These are phyloP conservation scores for Brassica rapa DNA, from an alignment of 345 rosid species.

Conservation along the genomic window DNA sequence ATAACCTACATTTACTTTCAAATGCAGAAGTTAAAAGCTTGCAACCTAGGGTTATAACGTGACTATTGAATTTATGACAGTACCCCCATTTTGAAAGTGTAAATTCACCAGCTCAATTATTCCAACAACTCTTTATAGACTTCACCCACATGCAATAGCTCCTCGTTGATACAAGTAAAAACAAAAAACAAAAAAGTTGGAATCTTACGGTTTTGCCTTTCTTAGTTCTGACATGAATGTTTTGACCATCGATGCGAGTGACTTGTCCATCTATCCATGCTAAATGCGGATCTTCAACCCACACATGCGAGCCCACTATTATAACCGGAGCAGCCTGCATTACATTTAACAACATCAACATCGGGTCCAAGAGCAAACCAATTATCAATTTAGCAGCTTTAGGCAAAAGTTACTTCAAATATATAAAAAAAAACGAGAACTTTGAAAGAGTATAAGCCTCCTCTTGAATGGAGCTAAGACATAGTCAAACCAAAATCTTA, in stretches of 20 bases:
- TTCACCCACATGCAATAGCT: neutral
- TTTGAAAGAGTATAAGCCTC: neutral
- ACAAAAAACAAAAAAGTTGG: neutral
- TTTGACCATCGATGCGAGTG: constrained; percentile 49
- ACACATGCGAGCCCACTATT: constrained; percentile 79
- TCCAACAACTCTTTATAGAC: constrained; percentile 7
- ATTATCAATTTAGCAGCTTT: neutral
- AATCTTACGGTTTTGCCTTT: constrained; percentile 62
- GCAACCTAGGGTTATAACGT: neutral
- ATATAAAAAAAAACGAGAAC: neutral
- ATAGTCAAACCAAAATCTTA: constrained; percentile 21
- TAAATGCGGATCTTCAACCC: constrained; percentile 75
- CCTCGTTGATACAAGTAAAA: constrained; percentile 7
- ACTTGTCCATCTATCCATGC: constrained; percentile 85
- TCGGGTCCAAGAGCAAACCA: neutral
- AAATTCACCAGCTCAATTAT: constrained; percentile 19
- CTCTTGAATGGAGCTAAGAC: constrained; percentile 5
- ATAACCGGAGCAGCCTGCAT: constrained; percentile 70
- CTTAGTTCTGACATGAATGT: constrained; percentile 52
- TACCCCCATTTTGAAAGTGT: neutral
- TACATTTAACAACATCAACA: constrained; percentile 17
- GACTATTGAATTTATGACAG: neutral
- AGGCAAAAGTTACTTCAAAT: neutral
- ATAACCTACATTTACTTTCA: neutral
- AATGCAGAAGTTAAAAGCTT: neutral